Conservation (phyloP, 495 filamentous ascomycete species). For the Hyaloscypha finlandica region DNA sequence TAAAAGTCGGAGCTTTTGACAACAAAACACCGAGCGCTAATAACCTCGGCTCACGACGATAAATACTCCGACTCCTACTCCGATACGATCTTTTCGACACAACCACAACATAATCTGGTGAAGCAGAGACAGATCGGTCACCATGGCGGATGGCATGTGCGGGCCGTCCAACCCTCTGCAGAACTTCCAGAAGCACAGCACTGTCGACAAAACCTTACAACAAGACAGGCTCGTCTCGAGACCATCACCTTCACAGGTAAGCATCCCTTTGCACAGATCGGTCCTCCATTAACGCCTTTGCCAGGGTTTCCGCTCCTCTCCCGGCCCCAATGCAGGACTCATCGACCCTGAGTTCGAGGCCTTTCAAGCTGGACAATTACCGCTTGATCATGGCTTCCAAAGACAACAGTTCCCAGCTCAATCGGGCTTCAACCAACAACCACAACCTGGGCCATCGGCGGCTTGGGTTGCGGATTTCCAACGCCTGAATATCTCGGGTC, state of each 20-base stretch:
- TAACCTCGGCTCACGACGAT: slow-evolving; percentile 22
- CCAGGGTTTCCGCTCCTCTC: slow-evolving; percentile 64
- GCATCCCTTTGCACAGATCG: slow-evolving; percentile 4
- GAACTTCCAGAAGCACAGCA: slow-evolving; percentile 78
- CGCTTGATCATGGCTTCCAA: slow-evolving; percentile 23
- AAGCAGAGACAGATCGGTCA: slow-evolving; percentile 11
- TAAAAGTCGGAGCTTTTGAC: not conserved
- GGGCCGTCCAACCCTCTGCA: slow-evolving; percentile 89
- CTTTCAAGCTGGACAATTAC: slow-evolving; percentile 61
- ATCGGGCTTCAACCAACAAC: slow-evolving; percentile 20
- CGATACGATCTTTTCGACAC: not conserved
- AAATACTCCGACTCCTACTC: not conserved
- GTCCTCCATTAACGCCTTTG: slow-evolving; percentile 12
- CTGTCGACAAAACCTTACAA: slow-evolving; percentile 77
- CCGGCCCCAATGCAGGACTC: slow-evolving; percentile 52
- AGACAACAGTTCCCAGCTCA: slow-evolving; percentile 18
- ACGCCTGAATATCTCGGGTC: slow-evolving; percentile 33
- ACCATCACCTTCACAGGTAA: slow-evolving; percentile 58
- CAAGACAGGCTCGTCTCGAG: slow-evolving; percentile 71
- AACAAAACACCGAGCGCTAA: not conserved
- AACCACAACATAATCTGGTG: not conserved
- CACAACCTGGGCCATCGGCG: slow-evolving; percentile 1
- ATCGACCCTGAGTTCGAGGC: slow-evolving; percentile 72
- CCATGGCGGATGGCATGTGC: slow-evolving; percentile 82
- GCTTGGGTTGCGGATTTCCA: slow-evolving; percentile 40